Conservation (phyloP, 2,329 filamentous ascomycete genomes). For the Microdochium nivale region DNA sequence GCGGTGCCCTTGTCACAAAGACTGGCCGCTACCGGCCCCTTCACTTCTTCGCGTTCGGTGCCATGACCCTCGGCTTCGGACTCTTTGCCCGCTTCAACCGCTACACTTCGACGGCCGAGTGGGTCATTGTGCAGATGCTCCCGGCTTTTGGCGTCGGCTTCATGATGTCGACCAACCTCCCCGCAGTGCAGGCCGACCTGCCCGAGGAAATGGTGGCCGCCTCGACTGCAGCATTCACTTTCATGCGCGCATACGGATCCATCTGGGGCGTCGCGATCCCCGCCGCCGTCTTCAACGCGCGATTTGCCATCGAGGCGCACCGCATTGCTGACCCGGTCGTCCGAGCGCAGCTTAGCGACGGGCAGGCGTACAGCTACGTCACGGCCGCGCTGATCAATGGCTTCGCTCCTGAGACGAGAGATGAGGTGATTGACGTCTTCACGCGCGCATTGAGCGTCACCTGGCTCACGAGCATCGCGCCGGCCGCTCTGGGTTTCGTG, state of each 20-base stretch:
- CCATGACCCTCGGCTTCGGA: slow-evolving; percentile 25
- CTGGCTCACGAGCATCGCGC: slow-evolving; percentile 24
- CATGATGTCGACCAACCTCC: slow-evolving; percentile 26
- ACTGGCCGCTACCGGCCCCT: slow-evolving; percentile 13
- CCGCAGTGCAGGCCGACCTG: slow-evolving; percentile 26
- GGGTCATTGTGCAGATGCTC: slow-evolving; percentile 26
- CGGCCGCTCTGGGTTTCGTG: slow-evolving; percentile 22
- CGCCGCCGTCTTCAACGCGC: slow-evolving; percentile 23
- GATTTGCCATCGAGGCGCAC: not conserved
- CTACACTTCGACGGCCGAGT: slow-evolving; percentile 19
- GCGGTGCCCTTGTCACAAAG: slow-evolving; percentile 13
- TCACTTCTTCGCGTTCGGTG: slow-evolving; percentile 14
- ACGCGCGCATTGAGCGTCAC: slow-evolving; percentile 22
- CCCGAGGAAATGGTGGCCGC: slow-evolving; percentile 18
- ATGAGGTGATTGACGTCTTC: slow-evolving; percentile 23
- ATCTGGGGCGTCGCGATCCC: slow-evolving; percentile 32
- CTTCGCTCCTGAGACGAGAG: slow-evolving; percentile 4
- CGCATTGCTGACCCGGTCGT: slow-evolving; percentile 5
- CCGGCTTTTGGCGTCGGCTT: slow-evolving; percentile 27
- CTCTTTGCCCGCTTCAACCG: slow-evolving; percentile 25
- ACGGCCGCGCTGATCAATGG: slow-evolving; percentile 9
- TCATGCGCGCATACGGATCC: slow-evolving; percentile 29
- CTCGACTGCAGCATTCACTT: slow-evolving; percentile 25
- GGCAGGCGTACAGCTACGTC: slow-evolving; percentile 11
- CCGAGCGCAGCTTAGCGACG: slow-evolving; percentile 5